A percentile compares a stretch with the other conserved stretches of the same genome.
Evolutionary conservation across 305 asterid genomes (phyloP).

Genomic region (Withania somnifera): DNA sequence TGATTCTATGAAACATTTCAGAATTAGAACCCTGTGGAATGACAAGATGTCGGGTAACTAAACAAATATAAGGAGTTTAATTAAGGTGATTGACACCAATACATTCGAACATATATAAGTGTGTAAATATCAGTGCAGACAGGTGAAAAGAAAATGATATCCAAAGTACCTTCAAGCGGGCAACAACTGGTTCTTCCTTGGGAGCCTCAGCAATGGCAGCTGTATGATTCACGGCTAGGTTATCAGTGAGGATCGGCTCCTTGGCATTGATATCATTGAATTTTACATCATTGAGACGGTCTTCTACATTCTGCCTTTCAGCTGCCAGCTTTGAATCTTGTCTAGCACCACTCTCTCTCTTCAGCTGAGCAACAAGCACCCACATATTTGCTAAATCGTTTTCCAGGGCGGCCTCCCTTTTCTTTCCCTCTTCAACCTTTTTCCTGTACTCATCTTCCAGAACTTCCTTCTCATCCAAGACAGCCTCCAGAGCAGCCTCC

Average conservation of each 20-base stretch:
- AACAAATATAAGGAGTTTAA: constrained; percentile 4
- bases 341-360: constrained; percentile 46
- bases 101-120: constrained; percentile 18
- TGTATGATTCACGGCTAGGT: constrained; percentile 25
- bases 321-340: constrained; percentile 34
- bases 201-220: constrained; percentile 33
- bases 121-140: constrained; percentile 12
- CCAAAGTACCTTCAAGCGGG: constrained; percentile 66
- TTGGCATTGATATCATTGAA: constrained; percentile 26
- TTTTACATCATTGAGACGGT: constrained; percentile 23
- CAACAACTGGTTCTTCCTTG: constrained; percentile 85
- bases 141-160: constrained; percentile 2
- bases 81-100: constrained; percentile 16
- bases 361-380: constrained; percentile 98
- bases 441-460: constrained; percentile 76
- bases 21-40: not conserved
- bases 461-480: constrained; percentile 78
- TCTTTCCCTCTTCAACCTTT: constrained; percentile 74
- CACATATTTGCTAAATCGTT: constrained; percentile 98
- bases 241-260: constrained; percentile 27
- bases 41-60: not conserved
- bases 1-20: not conserved
- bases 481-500: constrained; percentile 77
- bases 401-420: constrained; percentile 83
- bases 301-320: constrained; percentile 27